phyloP scores from a whole-genome alignment of 441 rosid species.

The Gossypium gossypioides region DNA sequence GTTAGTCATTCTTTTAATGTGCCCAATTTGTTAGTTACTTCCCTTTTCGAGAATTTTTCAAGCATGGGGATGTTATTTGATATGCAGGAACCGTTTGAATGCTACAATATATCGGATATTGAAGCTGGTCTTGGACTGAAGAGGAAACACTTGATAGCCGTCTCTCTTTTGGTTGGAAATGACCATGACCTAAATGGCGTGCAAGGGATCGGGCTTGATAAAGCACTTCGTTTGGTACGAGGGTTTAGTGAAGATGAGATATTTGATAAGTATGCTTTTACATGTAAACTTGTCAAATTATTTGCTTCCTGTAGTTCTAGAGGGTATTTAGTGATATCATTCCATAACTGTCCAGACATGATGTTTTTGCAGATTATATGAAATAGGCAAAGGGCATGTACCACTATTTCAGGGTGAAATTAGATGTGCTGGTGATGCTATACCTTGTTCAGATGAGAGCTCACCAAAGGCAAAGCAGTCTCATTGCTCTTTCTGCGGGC shows the following conservation, averaged over 20 bases:
- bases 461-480: constrained; percentile 35
- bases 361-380: constrained; percentile 38
- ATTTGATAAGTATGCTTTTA: constrained; percentile 39
- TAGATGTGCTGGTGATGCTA: constrained; percentile 22
- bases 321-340: not conserved
- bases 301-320: not conserved
- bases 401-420: constrained; percentile 21
- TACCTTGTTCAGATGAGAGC: constrained; percentile 22
- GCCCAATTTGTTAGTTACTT: not conserved
- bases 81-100: constrained; percentile 75
- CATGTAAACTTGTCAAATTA: constrained; percentile 2
- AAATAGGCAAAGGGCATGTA: constrained; percentile 42
- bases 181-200: constrained; percentile 75
- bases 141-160: constrained; percentile 73
- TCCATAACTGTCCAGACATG: not conserved
- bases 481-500: constrained; percentile 88
- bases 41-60: not conserved
- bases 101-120: constrained; percentile 72
- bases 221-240: constrained; percentile 58
- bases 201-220: constrained; percentile 66
- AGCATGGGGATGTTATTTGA: constrained; percentile 20
- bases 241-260: constrained; percentile 57
- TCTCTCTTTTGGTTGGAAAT: constrained; percentile 76
- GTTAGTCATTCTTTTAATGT: not conserved
- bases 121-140: constrained; percentile 74